Base-by-base conservation (phyloP, 169 alveolate species). In the Babesia divergens region DNA sequence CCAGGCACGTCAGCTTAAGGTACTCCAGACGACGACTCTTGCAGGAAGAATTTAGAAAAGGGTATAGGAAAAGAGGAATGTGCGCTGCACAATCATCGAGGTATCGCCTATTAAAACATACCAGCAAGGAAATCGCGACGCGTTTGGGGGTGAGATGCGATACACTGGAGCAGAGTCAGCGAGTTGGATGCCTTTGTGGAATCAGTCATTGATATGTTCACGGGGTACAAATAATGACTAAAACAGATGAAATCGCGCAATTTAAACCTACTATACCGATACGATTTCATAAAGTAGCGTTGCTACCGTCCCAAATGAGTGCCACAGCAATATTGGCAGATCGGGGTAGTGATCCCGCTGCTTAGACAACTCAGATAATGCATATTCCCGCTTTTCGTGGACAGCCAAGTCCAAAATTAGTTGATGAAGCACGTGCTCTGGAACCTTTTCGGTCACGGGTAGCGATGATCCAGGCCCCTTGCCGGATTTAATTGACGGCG, bases 141-240 rank as follows among this genome's bases (percentile, higher is more conserved):
- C 16, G 99, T 98, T 74, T 97, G 98, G 29, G 97, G 94, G 68
- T 98, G 99, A 4, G 98, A 91, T 24, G 99, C 99, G 26, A 97
- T 94, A 76, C 99, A 96, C 80, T 98, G 98, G 46, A 98, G 90
- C 34, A 98, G 89, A n/a, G 99, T 99, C 51, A 98, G 87, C 28
- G 98, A 97, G 83, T 96, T 97, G 80, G 99, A 98, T 4, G 98
- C 98, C 67, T 97, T 89, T 70, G 97, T 96, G 6, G 99, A 95
- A 35, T 95, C 94, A 16, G 90, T 88, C 50, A 94, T 90, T 9
- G 98, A 92, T 54, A 98, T 71, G 26, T 91, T 90, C 18, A 99
- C 95, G 5, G 99, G 99, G 24, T 95, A 91, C 50, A 97, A 65
- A 20, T 90, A 85, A 37, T 87, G 92, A 60, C 89, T 82, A 49